phyloP scores from a whole-genome alignment of 306 rosid species.

The Lathyrus tuberosus region DNA sequence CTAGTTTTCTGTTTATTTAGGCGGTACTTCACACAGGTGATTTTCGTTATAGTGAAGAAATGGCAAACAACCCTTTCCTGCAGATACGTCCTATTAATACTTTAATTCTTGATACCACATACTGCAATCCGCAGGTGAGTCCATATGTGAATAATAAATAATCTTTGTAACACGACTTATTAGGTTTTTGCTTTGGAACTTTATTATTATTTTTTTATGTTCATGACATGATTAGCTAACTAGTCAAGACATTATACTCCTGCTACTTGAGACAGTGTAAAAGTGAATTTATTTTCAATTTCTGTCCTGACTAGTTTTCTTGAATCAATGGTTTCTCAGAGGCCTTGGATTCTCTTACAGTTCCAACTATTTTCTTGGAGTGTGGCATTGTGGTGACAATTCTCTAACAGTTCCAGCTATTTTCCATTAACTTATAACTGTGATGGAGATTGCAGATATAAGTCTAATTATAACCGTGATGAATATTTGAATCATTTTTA shows the following conservation, averaged over 20 bases:
- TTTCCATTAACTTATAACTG: not conserved
- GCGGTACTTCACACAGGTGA: constrained; percentile 92
- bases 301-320: constrained; percentile 13
- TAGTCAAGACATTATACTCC: not conserved
- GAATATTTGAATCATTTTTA: not conserved
- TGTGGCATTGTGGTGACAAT: not conserved
- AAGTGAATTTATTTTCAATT: constrained; percentile 33
- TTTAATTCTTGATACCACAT: constrained; percentile 88
- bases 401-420: not conserved
- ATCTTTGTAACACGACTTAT: constrained; percentile 26
- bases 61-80: constrained; percentile 55
- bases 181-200: not conserved
- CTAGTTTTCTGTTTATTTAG: constrained; percentile 48
- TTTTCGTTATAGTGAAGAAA: constrained; percentile 77
- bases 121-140: constrained; percentile 89
- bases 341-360: not conserved
- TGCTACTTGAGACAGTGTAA: constrained; percentile 1
- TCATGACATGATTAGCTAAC: not conserved
- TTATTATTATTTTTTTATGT: not conserved
- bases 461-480: not conserved
- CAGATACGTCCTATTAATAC: constrained; percentile 61
- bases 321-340: constrained; percentile 24
- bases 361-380: not conserved
- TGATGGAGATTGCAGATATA: not conserved
- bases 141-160: constrained; percentile 27